Evolutionary conservation across 2,329 filamentous ascomycete genomes (phyloP), one percentile per base, ranked within the genome.

Genomic region (Neofusicoccum laricinum): DNA sequence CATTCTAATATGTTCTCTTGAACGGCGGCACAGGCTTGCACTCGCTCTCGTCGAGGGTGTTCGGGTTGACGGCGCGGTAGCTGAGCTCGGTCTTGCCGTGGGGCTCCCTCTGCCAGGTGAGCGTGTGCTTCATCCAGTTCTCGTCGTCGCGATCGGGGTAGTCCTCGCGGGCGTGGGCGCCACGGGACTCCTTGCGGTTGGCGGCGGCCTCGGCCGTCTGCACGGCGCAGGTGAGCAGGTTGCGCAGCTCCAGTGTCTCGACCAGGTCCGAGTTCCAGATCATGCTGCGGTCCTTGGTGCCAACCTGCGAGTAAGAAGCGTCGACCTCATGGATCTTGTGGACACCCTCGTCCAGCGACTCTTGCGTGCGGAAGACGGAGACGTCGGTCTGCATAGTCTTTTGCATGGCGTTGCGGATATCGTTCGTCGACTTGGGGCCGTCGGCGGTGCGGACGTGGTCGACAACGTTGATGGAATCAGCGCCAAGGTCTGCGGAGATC

Each of bases 51-150:
- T 98, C 95, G 71, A 99, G 84, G 30, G 95, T 98, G 67, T 86
- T 88, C 70, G 84, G 85, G 67, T 91, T 90, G 67, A 99, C 95
- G 68, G 85, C 84, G 79, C 95, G 88, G 86, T 98, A 98, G 68
- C 87, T 84, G 68, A 98, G 84, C 67, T 98, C 90, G 64, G 95
- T 88, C 82, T 92, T 87, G 76, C 90, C 90, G 74, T 98, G 94
- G 38, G 93, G 91, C 76, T 89, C 78, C 89, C 92, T 96, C 86
- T 99, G 95, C 90, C 90, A 99, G 70, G 90, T 92, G 67, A 99
- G 86, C 50, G 92, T 96, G 86, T 99, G 95, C 89, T 98, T 98
- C 94, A 97, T 97, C 94, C 94, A 98, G 79, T 96, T 90, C 80
- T 89, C 85, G 77, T 99, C 95, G 76, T 98, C 92, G 83, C 95